Conservation (phyloP, 768 basidiomycete species). For the Xerocomus potaroensis region DNA sequence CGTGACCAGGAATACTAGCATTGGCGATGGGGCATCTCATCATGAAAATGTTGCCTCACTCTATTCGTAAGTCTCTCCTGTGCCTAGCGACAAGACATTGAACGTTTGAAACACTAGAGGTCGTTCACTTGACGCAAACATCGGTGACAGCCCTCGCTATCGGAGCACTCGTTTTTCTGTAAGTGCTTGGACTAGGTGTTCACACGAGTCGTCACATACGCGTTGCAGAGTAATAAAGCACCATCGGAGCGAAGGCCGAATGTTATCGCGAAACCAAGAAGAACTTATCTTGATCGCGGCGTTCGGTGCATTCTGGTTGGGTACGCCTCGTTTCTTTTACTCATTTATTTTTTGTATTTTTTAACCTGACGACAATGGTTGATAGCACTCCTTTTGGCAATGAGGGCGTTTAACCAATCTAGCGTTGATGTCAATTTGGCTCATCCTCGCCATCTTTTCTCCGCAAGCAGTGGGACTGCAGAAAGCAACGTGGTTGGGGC, state of each 20-base stretch:
- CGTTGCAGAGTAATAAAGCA: constrained; percentile 59
- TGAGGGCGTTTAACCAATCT: constrained; percentile 35
- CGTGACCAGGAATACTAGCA: constrained; percentile 41
- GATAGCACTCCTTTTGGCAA: constrained; percentile 41
- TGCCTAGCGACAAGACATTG: too few species aligned
- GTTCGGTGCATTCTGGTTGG: constrained; percentile 73
- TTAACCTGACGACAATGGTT: constrained; percentile 3
- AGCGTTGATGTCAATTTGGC: constrained; percentile 27
- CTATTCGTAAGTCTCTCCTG: constrained; percentile 34
- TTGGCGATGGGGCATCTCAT: constrained; percentile 47
- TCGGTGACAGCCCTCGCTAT: constrained; percentile 67
- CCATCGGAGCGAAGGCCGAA: constrained; percentile 50
- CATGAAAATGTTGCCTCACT: constrained; percentile 43
- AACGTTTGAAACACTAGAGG: constrained; percentile 38
- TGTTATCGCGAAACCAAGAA: constrained; percentile 68
- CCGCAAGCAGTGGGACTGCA: constrained; percentile 31
- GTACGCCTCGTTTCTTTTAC: constrained; percentile 51
- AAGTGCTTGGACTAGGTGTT: constrained; percentile 24
- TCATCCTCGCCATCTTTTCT: constrained; percentile 30
- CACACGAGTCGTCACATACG: not conserved
- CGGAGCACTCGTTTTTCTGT: constrained; percentile 63
- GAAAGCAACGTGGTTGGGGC: constrained; percentile 33
- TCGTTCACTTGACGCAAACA: constrained; percentile 68
- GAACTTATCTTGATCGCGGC: constrained; percentile 69
- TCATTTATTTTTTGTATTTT: not conserved